Evolutionary conservation across 1,284 basidiomycete species (phyloP), one percentile per base, ranked within the genome.

Genomic region (Boletus mariae): DNA sequence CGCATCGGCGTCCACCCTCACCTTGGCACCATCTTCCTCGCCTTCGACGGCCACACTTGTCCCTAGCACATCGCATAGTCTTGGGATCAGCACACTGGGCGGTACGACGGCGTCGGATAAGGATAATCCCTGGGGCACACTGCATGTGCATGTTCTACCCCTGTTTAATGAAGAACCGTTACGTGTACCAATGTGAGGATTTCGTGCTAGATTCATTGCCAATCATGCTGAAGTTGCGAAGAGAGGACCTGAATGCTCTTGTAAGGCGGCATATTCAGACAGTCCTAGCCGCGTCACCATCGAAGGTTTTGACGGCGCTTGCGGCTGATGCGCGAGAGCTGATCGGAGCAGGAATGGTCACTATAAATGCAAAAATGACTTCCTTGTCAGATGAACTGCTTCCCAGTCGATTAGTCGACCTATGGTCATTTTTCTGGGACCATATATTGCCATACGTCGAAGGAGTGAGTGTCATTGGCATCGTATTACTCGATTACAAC

Each of bases 381-480:
- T 82, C 78, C 5, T 73, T 88, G 26, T 86, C 87, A 29, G 91
- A 94, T 45, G 82, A 87, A 45, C 81, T 84, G 60, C 78, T 98
- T 5, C 73, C 95, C 15, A 75, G 76, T 1, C 79, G 91, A 9
- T 77, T 96, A 10, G 90, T 93, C 1, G 92, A 96, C 60, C 79
- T 91, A 13, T 98, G 95, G 95, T 82, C 80, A 6, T 95, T 96
- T 75, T 98, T 97, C 74, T 97, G 93, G 86, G 89, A 91, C 58
- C 87, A 92, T 57, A 85, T 98, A 20, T 74, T 98, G 1, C 93
- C 94, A 1, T 95, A 94, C 66, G 75, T 94, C 40, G 91, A 94
- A 77, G 89, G 88, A 49, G 90, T 90, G 63, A 65, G 84, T 76
- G 15, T 54, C 38, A 20, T 40, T 38, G 1, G 15, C 45, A 26